These are phyloP conservation scores for Pholiota molesta DNA, from an alignment of 768 basidiomycete species.

Conservation along the genomic window DNA sequence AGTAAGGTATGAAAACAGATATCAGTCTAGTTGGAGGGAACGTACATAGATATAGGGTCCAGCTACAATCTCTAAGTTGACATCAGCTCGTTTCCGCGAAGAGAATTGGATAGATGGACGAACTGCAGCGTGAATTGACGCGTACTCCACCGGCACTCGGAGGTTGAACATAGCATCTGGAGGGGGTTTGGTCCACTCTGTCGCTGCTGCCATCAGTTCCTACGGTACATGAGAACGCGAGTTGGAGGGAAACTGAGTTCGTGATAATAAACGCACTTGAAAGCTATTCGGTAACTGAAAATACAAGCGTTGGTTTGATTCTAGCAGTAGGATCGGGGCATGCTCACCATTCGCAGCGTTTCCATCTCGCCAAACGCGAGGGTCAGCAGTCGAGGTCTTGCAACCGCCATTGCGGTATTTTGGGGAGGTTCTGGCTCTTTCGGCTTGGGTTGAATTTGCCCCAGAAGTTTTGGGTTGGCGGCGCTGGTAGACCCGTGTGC, in stretches of 20 bases:
- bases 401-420: constrained; percentile 64
- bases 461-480: constrained; percentile 45
- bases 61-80: constrained; percentile 67
- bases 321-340: constrained; percentile 9
- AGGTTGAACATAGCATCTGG: constrained; percentile 76
- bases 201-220: constrained; percentile 81
- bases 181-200: constrained; percentile 87
- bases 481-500: constrained; percentile 59
- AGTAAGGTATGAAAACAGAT: background rate
- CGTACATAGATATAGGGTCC: constrained; percentile 85
- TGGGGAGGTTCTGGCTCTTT: constrained; percentile 57
- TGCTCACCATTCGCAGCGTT: constrained; percentile 71
- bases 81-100: background rate
- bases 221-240: constrained; percentile 30
- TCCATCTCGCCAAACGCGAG: constrained; percentile 86
- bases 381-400: constrained; percentile 77
- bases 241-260: background rate
- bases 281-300: constrained; percentile 69
- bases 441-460: constrained; percentile 71
- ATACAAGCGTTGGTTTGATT: constrained; percentile 11
- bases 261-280: constrained; percentile 47
- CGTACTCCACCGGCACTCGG: constrained; percentile 86
- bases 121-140: constrained; percentile 82
- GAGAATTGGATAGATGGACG: constrained; percentile 30
- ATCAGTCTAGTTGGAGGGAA: constrained; percentile 14